These are phyloP conservation scores for Tephrocybe rancida DNA, from an alignment of 768 basidiomycete genomes.

Conservation along the genomic window DNA sequence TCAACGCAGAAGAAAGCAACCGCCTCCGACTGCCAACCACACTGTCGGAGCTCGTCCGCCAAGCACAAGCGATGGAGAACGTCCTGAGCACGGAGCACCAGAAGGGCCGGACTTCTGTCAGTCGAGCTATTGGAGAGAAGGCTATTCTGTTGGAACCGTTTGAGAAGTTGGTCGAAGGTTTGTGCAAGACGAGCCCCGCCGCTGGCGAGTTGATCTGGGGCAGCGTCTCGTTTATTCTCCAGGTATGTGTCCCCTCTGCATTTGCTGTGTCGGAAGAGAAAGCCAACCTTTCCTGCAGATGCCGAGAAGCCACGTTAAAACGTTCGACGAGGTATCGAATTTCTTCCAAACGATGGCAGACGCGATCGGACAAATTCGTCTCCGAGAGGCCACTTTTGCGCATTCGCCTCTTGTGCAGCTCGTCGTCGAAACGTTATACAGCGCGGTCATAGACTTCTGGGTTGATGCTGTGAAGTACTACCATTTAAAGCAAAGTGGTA, in stretches of 20 bases:
- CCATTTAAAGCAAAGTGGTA: conserved; percentile 1
- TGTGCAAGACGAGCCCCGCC: not conserved
- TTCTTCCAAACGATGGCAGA: conserved; percentile 4
- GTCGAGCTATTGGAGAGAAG: not conserved
- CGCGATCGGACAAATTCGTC: not conserved
- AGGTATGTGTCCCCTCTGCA: not conserved
- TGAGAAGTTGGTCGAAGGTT: not conserved
- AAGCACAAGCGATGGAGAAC: not conserved
- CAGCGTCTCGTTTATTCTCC: conserved; percentile 1
- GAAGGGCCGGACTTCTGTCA: not conserved
- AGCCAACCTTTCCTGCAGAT: not conserved
- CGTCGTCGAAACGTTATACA: conserved; percentile 2
- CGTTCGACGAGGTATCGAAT: not conserved
- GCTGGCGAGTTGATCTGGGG: conserved; percentile 5
- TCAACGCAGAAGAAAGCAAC: not conserved
- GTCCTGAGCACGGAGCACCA: not conserved
- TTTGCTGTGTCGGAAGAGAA: not conserved
- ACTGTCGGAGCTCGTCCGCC: not conserved
- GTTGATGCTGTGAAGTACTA: conserved; percentile 7
- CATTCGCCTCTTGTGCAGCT: not conserved
- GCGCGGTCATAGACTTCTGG: conserved; percentile 4
- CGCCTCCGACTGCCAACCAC: not conserved
- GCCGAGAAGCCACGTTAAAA: not conserved
- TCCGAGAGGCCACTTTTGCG: not conserved
- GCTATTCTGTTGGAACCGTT: not conserved